Evolutionary conservation across 2,329 filamentous ascomycete species (phyloP).

Genomic region (Thielaviopsis populi): DNA sequence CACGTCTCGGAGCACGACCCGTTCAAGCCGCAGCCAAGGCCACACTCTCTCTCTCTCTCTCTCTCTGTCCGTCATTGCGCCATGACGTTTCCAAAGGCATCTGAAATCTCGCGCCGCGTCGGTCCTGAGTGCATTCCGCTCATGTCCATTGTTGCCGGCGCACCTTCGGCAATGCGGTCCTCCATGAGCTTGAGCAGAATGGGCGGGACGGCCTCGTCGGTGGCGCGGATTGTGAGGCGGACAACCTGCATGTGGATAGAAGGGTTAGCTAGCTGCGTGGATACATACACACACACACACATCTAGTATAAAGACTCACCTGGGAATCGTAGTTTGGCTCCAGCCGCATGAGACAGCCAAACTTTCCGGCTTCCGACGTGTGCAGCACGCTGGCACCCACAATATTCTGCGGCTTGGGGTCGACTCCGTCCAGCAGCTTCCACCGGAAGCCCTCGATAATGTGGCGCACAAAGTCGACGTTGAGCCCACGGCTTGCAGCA

Average conservation of each 20-base stretch:
- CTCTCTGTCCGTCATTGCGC: conserved; percentile 25
- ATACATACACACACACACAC: not conserved
- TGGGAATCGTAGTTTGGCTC: conserved; percentile 88
- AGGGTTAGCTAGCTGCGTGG: conserved; percentile 19
- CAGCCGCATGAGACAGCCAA: conserved; percentile 79
- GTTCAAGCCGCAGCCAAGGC: too few species aligned
- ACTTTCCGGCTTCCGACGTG: conserved; percentile 73
- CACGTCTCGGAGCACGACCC: too few species aligned
- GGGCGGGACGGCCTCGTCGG: conserved; percentile 73
- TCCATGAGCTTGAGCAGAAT: conserved; percentile 78
- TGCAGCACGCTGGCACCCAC: conserved; percentile 81
- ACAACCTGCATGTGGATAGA: conserved; percentile 55
- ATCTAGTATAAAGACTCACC: conserved; percentile 41
- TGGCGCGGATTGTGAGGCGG: conserved; percentile 82
- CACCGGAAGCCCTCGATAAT: conserved; percentile 76
- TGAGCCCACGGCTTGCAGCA: conserved; percentile 42
- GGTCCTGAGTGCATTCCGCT: conserved; percentile 24
- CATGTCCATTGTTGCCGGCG: conserved; percentile 28
- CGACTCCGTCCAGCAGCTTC: conserved; percentile 71
- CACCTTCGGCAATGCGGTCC: conserved; percentile 51
- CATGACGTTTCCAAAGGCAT: conserved; percentile 42
- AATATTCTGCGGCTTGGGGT: conserved; percentile 85
- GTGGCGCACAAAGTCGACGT: conserved; percentile 52
- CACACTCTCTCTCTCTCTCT: not conserved
- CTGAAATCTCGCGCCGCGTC: conserved; percentile 36